phyloP scores from a whole-genome alignment of 2,329 filamentous ascomycete genomes.

The Capronia americana region DNA sequence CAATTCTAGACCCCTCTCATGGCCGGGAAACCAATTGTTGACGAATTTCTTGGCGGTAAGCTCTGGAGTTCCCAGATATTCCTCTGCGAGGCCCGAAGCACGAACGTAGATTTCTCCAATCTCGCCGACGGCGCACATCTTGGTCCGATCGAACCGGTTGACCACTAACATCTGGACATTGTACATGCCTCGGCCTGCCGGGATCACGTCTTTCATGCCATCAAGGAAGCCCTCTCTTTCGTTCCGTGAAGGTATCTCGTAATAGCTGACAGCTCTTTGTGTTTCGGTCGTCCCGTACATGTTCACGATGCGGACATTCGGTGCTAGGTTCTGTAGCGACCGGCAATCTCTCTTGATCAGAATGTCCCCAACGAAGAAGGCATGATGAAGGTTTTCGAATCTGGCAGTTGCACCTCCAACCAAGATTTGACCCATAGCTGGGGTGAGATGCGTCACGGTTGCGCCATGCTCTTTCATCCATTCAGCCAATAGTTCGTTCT shows the following conservation, averaged over 20 bases:
- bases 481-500: slow-evolving; percentile 82
- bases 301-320: slow-evolving; percentile 77
- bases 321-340: slow-evolving; percentile 75
- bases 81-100: slow-evolving; percentile 82
- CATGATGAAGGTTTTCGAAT: slow-evolving; percentile 77
- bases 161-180: slow-evolving; percentile 89
- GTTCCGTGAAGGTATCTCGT: slow-evolving; percentile 71
- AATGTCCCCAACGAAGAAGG: slow-evolving; percentile 92
- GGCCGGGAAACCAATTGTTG: slow-evolving; percentile 83
- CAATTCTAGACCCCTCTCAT: slow-evolving; percentile 69
- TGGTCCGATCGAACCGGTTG: slow-evolving; percentile 68
- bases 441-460: slow-evolving; percentile 87
- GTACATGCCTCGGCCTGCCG: slow-evolving; percentile 83
- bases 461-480: slow-evolving; percentile 81
- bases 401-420: slow-evolving; percentile 80
- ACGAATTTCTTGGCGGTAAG: slow-evolving; percentile 79
- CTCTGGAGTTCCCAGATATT: slow-evolving; percentile 69
- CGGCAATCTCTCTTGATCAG: slow-evolving; percentile 83
- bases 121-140: slow-evolving; percentile 79
- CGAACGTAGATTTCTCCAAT: slow-evolving; percentile 84
- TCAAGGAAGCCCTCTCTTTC: slow-evolving; percentile 70
- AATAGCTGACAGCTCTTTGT: slow-evolving; percentile 80
- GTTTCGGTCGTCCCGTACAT: slow-evolving; percentile 92
- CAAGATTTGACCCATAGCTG: slow-evolving; percentile 94
- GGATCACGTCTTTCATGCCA: slow-evolving; percentile 74